Evolutionary conservation across 768 basidiomycete genomes (phyloP).

Genomic region (Daedaleopsis nitida): DNA sequence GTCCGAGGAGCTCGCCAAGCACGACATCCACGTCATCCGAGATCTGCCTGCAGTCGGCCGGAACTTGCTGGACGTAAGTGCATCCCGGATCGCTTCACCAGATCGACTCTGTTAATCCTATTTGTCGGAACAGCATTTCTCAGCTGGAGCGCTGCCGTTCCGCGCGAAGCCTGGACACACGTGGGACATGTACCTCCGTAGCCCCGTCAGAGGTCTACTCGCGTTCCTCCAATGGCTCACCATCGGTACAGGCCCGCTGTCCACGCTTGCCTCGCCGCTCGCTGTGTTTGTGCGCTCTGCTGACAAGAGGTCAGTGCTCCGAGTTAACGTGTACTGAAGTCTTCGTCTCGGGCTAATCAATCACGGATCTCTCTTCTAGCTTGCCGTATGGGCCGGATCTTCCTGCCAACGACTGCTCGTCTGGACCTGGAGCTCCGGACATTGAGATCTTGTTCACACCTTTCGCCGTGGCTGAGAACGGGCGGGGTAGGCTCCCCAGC

Average conservation of each 20-base stretch:
- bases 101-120: background rate
- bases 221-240: conserved; percentile 12
- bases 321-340: background rate
- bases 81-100: background rate
- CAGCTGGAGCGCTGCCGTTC: conserved; percentile 12
- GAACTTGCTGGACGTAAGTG: conserved; percentile 27
- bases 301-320: conserved; percentile 10
- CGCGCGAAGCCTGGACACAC: conserved; percentile 15
- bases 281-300: conserved; percentile 17
- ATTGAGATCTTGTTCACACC: conserved; percentile 16
- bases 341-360: background rate
- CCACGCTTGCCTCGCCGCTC: conserved; percentile 1
- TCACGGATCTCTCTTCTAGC: background rate
- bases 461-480: conserved; percentile 10
- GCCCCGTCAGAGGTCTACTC: background rate
- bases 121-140: conserved; percentile 12
- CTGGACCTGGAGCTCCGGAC: conserved; percentile 17
- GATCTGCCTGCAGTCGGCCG: conserved; percentile 30
- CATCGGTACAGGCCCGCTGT: conserved; percentile 12
- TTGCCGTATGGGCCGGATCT: background rate
- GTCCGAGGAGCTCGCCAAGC: conserved; percentile 10
- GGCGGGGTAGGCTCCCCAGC: background rate
- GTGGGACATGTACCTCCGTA: conserved; percentile 9
- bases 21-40: conserved; percentile 21
- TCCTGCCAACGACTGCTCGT: conserved; percentile 4